Percentiles rank a stretch among this genome's conserved stretches.
These are phyloP conservation scores for Psidium friedrichsthalianum DNA, from an alignment of 345 rosid genomes.

Conservation along the genomic window DNA sequence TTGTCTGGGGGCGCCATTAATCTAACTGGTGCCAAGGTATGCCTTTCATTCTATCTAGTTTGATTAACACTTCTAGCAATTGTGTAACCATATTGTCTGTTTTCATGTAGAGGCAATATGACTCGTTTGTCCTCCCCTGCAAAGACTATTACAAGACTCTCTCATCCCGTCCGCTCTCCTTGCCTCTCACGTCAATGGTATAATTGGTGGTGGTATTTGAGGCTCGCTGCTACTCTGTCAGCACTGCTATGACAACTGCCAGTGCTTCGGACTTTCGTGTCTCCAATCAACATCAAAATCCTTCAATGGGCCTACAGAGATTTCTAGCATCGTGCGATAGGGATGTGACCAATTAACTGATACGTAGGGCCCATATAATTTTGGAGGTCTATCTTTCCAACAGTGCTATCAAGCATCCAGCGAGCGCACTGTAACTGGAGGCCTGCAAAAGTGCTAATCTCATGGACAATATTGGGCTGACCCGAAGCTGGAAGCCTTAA, in stretches of 20 bases:
- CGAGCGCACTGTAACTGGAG: slow-evolving; percentile 52
- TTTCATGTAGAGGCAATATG: slow-evolving; percentile 52
- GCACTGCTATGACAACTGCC: slow-evolving; percentile 93
- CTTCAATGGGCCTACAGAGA: slow-evolving; percentile 57
- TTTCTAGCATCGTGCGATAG: slow-evolving; percentile 71
- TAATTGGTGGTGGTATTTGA: slow-evolving; percentile 25
- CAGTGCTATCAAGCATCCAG: slow-evolving; percentile 50
- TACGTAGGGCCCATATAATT: slow-evolving; percentile 73
- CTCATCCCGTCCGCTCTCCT: slow-evolving; percentile 74
- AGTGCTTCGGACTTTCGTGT: slow-evolving; percentile 80
- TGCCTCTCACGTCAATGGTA: slow-evolving; percentile 49
- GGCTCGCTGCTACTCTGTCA: slow-evolving; percentile 73
- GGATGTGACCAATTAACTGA: slow-evolving; percentile 72
- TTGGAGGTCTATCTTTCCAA: slow-evolving; percentile 94
- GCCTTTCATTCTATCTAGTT: not conserved
- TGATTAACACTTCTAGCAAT: not conserved
- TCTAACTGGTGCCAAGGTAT: slow-evolving; percentile 53
- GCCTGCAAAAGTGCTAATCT: slow-evolving; percentile 56
- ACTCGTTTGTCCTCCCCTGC: slow-evolving; percentile 68
- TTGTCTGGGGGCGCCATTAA: slow-evolving; percentile 50
- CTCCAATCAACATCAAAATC: slow-evolving; percentile 72
- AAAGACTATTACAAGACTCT: slow-evolving; percentile 74
- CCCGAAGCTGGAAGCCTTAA: slow-evolving; percentile 68
- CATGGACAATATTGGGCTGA: slow-evolving; percentile 98
- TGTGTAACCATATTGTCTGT: not conserved